Percentiles rank a stretch among this genome's conserved stretches.
These are phyloP conservation scores for Colletotrichum sp. DNA, from an alignment of 2,329 filamentous ascomycete genomes.

Conservation along the genomic window DNA sequence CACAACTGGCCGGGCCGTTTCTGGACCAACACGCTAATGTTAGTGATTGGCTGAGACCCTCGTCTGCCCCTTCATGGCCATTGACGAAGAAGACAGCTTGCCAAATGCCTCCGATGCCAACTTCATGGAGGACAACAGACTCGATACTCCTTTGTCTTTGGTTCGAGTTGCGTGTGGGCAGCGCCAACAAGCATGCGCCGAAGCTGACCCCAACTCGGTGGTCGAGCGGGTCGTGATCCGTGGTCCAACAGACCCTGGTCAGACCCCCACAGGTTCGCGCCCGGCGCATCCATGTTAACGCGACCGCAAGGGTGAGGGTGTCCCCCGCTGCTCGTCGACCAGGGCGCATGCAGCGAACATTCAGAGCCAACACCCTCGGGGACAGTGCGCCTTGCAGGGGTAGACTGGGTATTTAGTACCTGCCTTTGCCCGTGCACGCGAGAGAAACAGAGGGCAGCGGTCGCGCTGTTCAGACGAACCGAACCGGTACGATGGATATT, in stretches of 20 bases:
- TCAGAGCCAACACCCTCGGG: not conserved
- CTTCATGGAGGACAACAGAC: not conserved
- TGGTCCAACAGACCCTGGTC: not conserved
- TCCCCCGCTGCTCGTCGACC: not conserved
- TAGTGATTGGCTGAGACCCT: not conserved
- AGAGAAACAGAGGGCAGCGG: not conserved
- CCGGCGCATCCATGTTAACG: not conserved
- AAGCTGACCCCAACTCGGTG: not conserved
- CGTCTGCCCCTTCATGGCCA: not conserved
- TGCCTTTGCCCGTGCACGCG: not conserved
- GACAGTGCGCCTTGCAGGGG: not conserved
- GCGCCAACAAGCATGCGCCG: not conserved
- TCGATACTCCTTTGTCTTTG: not conserved
- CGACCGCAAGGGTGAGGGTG: not conserved
- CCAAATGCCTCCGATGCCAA: not conserved
- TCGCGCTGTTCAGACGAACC: not conserved
- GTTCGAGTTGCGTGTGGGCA: not conserved
- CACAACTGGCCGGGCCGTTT: not conserved
- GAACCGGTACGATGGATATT: not conserved
- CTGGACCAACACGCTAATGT: not conserved
- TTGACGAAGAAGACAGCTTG: not conserved
- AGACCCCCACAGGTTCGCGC: not conserved
- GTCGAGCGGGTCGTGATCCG: not conserved
- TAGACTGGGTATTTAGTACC: not conserved
- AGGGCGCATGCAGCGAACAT: not conserved